Conservation (phyloP, 129 eudicot genomes). For the Centaurea solstitialis region DNA sequence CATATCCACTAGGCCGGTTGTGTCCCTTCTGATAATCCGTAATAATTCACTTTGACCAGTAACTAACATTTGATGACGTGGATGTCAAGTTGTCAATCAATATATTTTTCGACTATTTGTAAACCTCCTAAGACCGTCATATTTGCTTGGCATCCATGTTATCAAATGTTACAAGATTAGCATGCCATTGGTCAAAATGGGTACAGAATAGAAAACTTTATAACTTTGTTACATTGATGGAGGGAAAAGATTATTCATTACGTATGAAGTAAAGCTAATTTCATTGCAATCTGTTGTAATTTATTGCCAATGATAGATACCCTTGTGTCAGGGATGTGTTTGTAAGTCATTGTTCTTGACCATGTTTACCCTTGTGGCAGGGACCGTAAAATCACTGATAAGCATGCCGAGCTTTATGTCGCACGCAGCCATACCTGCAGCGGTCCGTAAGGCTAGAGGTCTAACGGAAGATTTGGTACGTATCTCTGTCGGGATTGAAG, state of each 20-base stretch:
- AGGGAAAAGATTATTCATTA: neutral
- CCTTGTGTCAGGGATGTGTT: neutral
- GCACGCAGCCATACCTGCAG: slow-evolving; percentile 83
- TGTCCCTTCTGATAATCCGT: no score
- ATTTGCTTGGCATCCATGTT: neutral
- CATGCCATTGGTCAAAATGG: neutral
- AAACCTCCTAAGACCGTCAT: neutral
- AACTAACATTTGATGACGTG: no score
- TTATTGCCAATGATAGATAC: neutral
- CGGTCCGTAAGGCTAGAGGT: slow-evolving; percentile 87
- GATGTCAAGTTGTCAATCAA: no score
- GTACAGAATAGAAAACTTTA: no score
- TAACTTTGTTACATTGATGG: neutral
- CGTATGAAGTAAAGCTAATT: neutral
- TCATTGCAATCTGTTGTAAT: neutral
- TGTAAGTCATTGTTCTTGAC: neutral
- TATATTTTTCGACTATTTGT: no score
- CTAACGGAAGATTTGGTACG: slow-evolving; percentile 85
- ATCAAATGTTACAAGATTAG: neutral
- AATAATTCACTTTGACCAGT: no score
- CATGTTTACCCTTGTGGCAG: slow-evolving; percentile 28
- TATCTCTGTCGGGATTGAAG: slow-evolving; percentile 93
- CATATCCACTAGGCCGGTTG: no score
- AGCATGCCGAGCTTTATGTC: slow-evolving; percentile 99
- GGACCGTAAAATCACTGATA: slow-evolving; percentile 94